phyloP scores from a whole-genome alignment of 257 asterid genomes.

The Nicotiana benthamiana region DNA sequence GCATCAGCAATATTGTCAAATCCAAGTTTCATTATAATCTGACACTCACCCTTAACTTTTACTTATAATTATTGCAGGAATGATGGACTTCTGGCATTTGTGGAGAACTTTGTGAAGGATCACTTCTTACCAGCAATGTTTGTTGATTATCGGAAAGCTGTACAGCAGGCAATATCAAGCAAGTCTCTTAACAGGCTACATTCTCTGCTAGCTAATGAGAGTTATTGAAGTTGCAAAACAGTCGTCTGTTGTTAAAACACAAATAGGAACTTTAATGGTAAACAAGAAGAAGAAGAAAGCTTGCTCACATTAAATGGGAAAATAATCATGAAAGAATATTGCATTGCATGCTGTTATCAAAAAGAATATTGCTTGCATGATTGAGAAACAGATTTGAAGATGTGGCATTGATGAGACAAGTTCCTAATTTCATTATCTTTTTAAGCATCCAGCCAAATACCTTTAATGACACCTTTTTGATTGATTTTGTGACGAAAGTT shows the following conservation, averaged over 20 bases:
- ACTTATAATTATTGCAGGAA: slow-evolving; percentile 49
- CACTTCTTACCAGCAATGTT: slow-evolving; percentile 96
- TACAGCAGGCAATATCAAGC: slow-evolving; percentile 98
- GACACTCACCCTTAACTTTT: not conserved
- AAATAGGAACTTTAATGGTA: not conserved
- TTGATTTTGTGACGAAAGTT: not conserved
- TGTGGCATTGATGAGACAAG: not conserved
- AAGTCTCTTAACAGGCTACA: slow-evolving; percentile 37
- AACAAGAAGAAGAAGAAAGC: not conserved
- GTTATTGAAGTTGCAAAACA: not conserved
- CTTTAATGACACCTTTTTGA: not conserved
- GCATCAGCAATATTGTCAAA: not conserved
- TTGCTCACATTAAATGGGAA: not conserved
- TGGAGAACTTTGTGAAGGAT: slow-evolving; percentile 97
- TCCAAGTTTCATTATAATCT: not conserved
- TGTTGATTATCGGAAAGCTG: slow-evolving; percentile 96
- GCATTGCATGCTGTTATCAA: not conserved
- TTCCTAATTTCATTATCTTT: not conserved
- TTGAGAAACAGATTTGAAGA: not conserved
- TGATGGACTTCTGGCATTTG: slow-evolving; percentile 87
- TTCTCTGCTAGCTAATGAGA: slow-evolving; percentile 11
- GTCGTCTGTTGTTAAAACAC: not conserved
- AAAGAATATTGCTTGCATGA: not conserved
- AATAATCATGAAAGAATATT: not conserved
- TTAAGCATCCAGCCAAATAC: not conserved